These are phyloP conservation scores for Avena sativa DNA, from an alignment of 176 grass and related monocot species.

Conservation along the genomic window DNA sequence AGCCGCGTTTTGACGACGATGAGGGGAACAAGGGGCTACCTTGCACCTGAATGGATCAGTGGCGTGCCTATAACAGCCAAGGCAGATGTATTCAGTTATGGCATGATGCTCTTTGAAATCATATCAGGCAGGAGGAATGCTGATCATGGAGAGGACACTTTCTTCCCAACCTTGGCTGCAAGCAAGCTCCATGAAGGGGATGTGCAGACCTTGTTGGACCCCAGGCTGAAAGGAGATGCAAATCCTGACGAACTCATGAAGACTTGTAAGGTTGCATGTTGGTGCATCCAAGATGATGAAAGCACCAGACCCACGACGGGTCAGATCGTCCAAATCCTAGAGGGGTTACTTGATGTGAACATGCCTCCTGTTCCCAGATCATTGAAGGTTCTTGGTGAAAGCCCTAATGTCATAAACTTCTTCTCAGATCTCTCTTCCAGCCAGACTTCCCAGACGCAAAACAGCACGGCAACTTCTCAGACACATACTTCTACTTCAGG, in stretches of 20 bases:
- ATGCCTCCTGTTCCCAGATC: slow-evolving; percentile 76
- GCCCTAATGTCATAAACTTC: slow-evolving; percentile 71
- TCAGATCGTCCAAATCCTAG: slow-evolving; percentile 79
- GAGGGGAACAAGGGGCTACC: slow-evolving; percentile 86
- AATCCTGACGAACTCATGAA: slow-evolving; percentile 64
- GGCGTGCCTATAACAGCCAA: slow-evolving; percentile 74
- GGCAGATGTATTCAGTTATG: slow-evolving; percentile 89
- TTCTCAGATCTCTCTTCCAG: slow-evolving; percentile 70
- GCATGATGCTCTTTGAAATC: slow-evolving; percentile 88
- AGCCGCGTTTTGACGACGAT: slow-evolving; percentile 87
- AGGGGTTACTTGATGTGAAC: slow-evolving; percentile 76
- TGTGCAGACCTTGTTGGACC: slow-evolving; percentile 59
- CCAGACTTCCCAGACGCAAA: slow-evolving; percentile 51
- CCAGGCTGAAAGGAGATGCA: slow-evolving; percentile 59
- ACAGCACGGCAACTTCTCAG: slow-evolving; percentile 53
- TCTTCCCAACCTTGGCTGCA: slow-evolving; percentile 68
- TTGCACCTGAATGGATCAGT: slow-evolving; percentile 89
- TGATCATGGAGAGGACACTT: slow-evolving; percentile 49
- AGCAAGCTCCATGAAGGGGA: slow-evolving; percentile 68
- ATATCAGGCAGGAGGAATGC: slow-evolving; percentile 81
- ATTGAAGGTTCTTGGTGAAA: slow-evolving; percentile 63
- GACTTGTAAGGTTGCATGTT: slow-evolving; percentile 83
- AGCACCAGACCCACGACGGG: slow-evolving; percentile 68
- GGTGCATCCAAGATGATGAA: slow-evolving; percentile 96
- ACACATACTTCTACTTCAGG: slow-evolving; percentile 46